phyloP scores from a whole-genome alignment of 2,329 filamentous ascomycete genomes.

The Stemphylium vesicarium region DNA sequence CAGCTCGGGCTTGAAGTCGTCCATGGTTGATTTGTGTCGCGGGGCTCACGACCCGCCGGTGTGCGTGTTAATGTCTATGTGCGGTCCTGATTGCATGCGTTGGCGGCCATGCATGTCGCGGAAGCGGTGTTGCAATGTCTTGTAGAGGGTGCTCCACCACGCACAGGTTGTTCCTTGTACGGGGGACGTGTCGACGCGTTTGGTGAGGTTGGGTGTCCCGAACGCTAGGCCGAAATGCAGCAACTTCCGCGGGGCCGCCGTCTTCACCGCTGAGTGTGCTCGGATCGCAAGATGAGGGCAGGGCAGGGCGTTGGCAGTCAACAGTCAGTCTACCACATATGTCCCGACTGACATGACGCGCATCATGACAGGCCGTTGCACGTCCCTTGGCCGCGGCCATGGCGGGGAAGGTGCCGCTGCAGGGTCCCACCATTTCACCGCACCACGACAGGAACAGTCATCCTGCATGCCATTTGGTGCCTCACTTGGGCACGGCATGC shows the following conservation, averaged over 20 bases:
- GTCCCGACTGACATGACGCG: constrained; percentile 16
- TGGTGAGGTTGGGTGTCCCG: constrained; percentile 33
- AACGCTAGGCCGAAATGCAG: constrained; percentile 26
- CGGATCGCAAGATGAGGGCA: not conserved
- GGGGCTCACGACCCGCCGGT: constrained; percentile 1
- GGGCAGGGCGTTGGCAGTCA: not conserved
- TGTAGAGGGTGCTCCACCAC: constrained; percentile 16
- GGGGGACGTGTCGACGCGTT: constrained; percentile 21
- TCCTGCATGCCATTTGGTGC: too few species aligned
- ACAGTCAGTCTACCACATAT: not conserved
- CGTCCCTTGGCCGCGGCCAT: constrained; percentile 23
- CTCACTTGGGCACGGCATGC: not conserved
- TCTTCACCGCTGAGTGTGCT: constrained; percentile 3
- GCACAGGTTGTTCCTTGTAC: constrained; percentile 16
- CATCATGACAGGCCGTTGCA: constrained; percentile 26
- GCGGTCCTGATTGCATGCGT: constrained; percentile 18
- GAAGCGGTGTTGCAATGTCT: constrained; percentile 20
- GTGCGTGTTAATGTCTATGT: constrained; percentile 5
- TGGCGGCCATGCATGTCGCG: constrained; percentile 42
- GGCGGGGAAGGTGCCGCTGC: constrained; percentile 27
- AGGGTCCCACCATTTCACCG: constrained; percentile 5
- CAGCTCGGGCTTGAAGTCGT: constrained; percentile 50
- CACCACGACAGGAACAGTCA: not conserved
- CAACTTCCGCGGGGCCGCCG: constrained; percentile 15
- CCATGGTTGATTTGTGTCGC: constrained; percentile 38